Base-by-base conservation (phyloP, 257 asterid genomes). In the Jacaranda mimosifolia region DNA sequence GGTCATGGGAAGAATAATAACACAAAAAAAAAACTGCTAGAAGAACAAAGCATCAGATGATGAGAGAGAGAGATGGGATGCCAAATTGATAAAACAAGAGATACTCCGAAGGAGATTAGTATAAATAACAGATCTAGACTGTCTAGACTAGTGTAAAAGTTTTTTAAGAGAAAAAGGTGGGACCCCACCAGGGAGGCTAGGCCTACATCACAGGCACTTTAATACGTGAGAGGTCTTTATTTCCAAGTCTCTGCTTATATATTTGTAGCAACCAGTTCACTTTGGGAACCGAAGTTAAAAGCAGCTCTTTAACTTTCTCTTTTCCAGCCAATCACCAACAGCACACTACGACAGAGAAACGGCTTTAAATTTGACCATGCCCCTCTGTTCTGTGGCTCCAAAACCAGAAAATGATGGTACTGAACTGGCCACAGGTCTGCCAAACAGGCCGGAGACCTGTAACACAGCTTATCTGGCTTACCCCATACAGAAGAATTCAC, bases 321-420 rank as follows among this genome's bases (percentile, higher is more conserved):
- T 18, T 66, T 55, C 78, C 43, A 73, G 19, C 70, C 74, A 40
- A 58, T 45, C 57, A 65, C 79, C 64, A 78, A 76, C 80, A 70
- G n/a, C 74, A 73, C 35, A 82, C 67, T n/a, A 52, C 43, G 60
- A 82, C 68, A 70, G 26, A 63, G 45, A 58, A 63, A 10, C 52
- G 55, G 72, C 32, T 59, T 11, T 59, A 26, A 55, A 52, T 36
- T 63, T 67, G 46, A 79, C 83, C 85, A 92, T 90, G 92, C 87
- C 91, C 51, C 85, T 85, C 18, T 66, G 75, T 74, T 78, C 87
- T 5, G 87, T 87, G 26, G 82, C 86, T 43, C 89, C 89, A 62
- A 86, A 85, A 73, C 89, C 89, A 51, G 94, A 73, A 59, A 79
- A 79, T 32, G 56, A 45, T 58, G 82, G 76, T 75, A 72, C 78